Evolutionary conservation across 306 rosid genomes (phyloP).

Genomic region (Notholithocarpus densiflorus): DNA sequence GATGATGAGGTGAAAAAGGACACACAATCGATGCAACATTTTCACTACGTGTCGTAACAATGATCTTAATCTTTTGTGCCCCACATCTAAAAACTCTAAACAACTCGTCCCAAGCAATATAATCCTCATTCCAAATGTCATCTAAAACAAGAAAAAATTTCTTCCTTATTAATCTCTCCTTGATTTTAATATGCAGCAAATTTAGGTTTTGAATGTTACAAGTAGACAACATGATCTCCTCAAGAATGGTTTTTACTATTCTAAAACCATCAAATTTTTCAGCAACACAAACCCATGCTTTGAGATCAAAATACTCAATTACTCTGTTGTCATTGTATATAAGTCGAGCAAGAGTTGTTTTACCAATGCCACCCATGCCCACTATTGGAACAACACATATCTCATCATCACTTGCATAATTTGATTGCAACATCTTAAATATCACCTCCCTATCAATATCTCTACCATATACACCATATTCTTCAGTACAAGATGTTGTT

Average conservation of each 20-base stretch:
- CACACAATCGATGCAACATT: neutral
- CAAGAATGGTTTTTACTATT: neutral
- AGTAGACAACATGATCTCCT: neutral
- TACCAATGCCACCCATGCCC: slow-evolving; percentile 1
- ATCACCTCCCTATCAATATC: no score
- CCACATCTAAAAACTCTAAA: neutral
- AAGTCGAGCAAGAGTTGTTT: slow-evolving; percentile 13
- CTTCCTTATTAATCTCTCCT: neutral
- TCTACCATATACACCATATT: no score
- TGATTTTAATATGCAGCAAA: neutral
- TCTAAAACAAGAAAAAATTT: slow-evolving; percentile 1
- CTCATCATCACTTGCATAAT: no score
- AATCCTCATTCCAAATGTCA: slow-evolving; percentile 14
- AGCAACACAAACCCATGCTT: slow-evolving; percentile 9
- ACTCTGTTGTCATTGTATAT: neutral
- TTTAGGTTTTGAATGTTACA: neutral
- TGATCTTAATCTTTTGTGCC: slow-evolving; percentile 5
- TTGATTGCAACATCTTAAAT: no score
- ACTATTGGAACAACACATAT: neutral
- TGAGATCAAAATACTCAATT: neutral
- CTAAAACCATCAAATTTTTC: neutral
- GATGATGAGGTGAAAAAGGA: neutral
- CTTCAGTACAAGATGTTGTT: no score
- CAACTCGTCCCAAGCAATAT: neutral
- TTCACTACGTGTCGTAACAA: slow-evolving; percentile 1